Evolutionary conservation across 345 rosid genomes (phyloP), one percentile per base, ranked within the genome.

Genomic region (Moringa oleifera): DNA sequence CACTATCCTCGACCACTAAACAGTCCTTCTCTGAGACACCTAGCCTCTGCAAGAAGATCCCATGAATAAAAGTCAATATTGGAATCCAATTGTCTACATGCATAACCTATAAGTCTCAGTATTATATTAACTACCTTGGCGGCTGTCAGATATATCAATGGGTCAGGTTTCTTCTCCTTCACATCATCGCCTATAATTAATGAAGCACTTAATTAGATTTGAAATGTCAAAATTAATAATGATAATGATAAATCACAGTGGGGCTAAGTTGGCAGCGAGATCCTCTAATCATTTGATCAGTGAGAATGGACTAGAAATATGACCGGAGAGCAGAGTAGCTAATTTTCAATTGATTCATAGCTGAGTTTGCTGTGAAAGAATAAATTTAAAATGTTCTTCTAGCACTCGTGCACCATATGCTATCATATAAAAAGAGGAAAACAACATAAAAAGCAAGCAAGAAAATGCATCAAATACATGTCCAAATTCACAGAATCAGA

Each of bases 1-100:
- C 94, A 71, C 98, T 93, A 71, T 93, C 98, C 76, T 93, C 98
- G 62, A 93, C 82, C 60, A 93, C 97, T 64, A 93, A 74, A 81
- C 96, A 93, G 68, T 89, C 88, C 57, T 68, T 79, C 72, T 69
- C 86, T 0, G 94, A 81, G 22, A 93, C 83, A 49, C 87, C 82
- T 45, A 93, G 80, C 77, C 58, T 79, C 98, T 92, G 91, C 79
- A 75, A 63, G 7, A 64, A 63, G 41, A 58, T 36, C 45, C 53
- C 17, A 45, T 18, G 37, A 49, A 63, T 53, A 36, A 55, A 52
- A 17, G 58, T 20, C 25, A 31, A 58, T 17, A 46, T 20, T n/a
- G 59, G 18, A 53, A 6, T 18, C 19, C 41, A 47, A 28, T 28
- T 3, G 8, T 28, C 8, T 41, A 41, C 12, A 41, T 7, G 47